Percentiles rank a stretch among this genome's conserved stretches.
Conservation (phyloP, 2,329 filamentous ascomycete species). For the Alternaria alternata region DNA sequence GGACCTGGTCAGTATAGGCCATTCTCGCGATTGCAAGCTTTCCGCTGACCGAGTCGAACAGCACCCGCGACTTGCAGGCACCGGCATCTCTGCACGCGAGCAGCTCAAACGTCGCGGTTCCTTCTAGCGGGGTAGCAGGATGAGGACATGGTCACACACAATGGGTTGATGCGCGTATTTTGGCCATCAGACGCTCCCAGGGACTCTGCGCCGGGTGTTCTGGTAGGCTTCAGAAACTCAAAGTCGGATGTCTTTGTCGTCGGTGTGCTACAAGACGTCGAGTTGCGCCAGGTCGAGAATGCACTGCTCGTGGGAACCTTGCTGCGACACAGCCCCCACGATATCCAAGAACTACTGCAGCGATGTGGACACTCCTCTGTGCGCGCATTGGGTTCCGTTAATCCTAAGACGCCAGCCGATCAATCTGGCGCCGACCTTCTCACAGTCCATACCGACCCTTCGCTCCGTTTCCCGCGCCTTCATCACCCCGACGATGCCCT, state of each 20-base stretch:
- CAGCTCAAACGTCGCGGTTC: constrained; percentile 93
- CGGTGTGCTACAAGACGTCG: constrained; percentile 86
- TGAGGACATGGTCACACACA: constrained; percentile 70
- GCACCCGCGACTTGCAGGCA: constrained; percentile 81
- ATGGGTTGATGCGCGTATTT: constrained; percentile 97
- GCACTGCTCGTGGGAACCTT: constrained; percentile 85
- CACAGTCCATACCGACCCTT: constrained; percentile 63
- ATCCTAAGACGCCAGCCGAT: constrained; percentile 62
- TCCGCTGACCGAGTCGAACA: constrained; percentile 49
- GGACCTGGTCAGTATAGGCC: constrained; percentile 69
- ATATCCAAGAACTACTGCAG: constrained; percentile 80
- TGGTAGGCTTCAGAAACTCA: constrained; percentile 96
- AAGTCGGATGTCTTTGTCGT: constrained; percentile 89
- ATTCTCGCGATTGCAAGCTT: not conserved
- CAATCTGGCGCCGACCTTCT: constrained; percentile 73
- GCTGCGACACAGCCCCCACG: constrained; percentile 81
- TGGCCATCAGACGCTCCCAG: constrained; percentile 89
- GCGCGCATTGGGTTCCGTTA: constrained; percentile 85
- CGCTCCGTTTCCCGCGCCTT: constrained; percentile 71
- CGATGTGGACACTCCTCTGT: constrained; percentile 84
- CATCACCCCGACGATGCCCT: constrained; percentile 71
- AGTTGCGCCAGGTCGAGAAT: constrained; percentile 75
- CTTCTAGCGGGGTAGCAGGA: constrained; percentile 70
- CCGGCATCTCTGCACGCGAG: constrained; percentile 92
- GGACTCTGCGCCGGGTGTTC: constrained; percentile 78